phyloP scores from a whole-genome alignment of 192 early-diverging fungal species.

The Rhizophlyctis rosea region DNA sequence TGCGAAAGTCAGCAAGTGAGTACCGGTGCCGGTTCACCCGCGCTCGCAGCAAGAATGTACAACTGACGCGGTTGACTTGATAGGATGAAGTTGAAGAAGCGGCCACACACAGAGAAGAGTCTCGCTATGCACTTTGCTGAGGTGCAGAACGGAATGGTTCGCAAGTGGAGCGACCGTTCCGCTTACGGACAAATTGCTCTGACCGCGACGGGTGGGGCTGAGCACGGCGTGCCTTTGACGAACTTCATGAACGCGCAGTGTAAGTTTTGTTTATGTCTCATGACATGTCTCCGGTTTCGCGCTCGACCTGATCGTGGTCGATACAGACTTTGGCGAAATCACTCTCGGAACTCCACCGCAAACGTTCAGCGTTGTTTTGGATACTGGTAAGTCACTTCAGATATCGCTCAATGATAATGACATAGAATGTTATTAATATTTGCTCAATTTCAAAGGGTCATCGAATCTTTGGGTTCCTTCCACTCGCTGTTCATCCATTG shows the following conservation, averaged over 20 bases:
- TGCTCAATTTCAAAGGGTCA: no score
- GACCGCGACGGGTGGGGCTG: conserved; percentile 9
- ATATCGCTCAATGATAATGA: conserved; percentile 4
- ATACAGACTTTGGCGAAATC: no score
- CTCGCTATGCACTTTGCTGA: conserved; percentile 8
- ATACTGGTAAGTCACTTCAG: no score
- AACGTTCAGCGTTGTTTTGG: conserved; percentile 87
- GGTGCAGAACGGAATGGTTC: conserved; percentile 8
- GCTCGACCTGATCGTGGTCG: conserved; percentile 2
- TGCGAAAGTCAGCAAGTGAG: no score
- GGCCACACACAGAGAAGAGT: conserved; percentile 20
- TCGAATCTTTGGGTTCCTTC: conserved; percentile 97
- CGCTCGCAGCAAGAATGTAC: no score
- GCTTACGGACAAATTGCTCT: conserved; percentile 12
- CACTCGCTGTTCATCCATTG: conserved; percentile 88
- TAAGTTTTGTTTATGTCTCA: no score
- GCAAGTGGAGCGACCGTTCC: conserved; percentile 3
- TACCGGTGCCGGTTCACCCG: no score
- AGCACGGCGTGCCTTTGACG: conserved; percentile 60
- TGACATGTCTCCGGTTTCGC: no score
- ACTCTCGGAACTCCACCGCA: conserved; percentile 83
- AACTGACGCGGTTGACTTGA: no score
- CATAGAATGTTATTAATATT: conserved; percentile 52
- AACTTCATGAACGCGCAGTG: conserved; percentile 97
- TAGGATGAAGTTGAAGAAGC: conserved; percentile 27